Percentiles rank a stretch among this genome's conserved stretches.
phyloP scores from a whole-genome alignment of 169 alveolate genomes.

The Plasmodium sp. region DNA sequence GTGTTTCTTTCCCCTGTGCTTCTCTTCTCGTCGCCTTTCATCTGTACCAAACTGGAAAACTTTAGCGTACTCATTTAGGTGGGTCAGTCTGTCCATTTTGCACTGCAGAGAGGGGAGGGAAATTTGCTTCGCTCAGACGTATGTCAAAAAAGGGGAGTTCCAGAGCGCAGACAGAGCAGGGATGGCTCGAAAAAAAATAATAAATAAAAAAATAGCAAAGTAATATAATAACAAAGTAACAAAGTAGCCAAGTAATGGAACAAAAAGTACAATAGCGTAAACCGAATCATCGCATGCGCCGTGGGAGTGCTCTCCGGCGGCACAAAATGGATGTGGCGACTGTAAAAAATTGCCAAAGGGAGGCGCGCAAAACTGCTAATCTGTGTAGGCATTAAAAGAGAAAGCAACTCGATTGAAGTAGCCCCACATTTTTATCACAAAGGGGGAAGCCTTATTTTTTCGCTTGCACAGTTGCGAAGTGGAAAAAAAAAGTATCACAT shows the following conservation, averaged over 20 bases:
- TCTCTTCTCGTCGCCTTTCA: background rate
- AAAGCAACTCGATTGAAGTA: background rate
- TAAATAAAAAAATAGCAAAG: too few relatives aligned
- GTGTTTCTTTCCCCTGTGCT: background rate
- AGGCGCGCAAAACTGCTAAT: background rate
- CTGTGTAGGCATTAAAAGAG: background rate
- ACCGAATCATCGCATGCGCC: background rate
- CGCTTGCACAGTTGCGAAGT: background rate
- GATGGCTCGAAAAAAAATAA: background rate
- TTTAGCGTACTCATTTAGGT: conserved; percentile 13
- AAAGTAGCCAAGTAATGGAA: background rate
- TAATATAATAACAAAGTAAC: background rate
- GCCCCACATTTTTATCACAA: background rate
- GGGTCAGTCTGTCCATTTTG: conserved; percentile 26
- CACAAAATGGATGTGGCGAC: background rate
- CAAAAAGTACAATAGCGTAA: background rate
- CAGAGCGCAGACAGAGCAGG: background rate
- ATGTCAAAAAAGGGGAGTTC: background rate
- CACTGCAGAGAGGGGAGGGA: background rate
- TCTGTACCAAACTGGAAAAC: background rate
- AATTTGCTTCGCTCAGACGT: background rate
- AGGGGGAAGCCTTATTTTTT: background rate
- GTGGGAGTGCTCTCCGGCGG: background rate
- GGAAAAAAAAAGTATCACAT: background rate
- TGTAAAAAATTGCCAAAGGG: background rate